Base-by-base conservation (phyloP, 805 yeast genomes). In the Wickerhamomyces canadensis region DNA sequence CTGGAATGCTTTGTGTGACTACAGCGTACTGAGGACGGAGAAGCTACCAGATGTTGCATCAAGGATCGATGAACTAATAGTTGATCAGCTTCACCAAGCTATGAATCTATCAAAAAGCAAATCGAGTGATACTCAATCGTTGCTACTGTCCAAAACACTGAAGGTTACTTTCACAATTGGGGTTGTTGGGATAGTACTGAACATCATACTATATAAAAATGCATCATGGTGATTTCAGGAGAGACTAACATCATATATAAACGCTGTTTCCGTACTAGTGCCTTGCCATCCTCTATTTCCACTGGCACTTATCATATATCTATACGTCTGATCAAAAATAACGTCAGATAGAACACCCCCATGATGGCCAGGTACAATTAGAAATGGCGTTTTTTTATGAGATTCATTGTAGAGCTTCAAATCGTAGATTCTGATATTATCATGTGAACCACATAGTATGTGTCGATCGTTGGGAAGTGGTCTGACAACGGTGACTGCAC, bases 251-350 rank as follows among this genome's bases (percentile, higher is more conserved):
- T 86, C 95, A 57, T 89, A 91, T 18, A 87, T 68, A 48, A 88
- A 70, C 9, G 84, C 84, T n/a, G 78, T 74, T 41, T 88, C 96
- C 1, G 93, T 81, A 18, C 82, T 73, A 26, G 68, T 64, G 4
- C 95, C 88, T 48, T 82, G 88, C 97, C 97, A 91, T 5, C 98
- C 98, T 52, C 97, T 73, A 44, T 84, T 86, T 9, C 98, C 98
- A 56, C 95, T 83, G 1, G 97, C 80, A 52, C 95, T 82, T 6
- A 91, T 73, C 81, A 93, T 70, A 57, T 84, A 93, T 43, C 93
- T 64, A 27, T 94, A 86, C 2, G 93, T 82, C 22, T 91, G 91
- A 58, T 91, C 98, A 17, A 89, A 80, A 37, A 76, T 68, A 44
- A 93, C 64, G 36, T 78, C 77, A 33, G 95, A 83, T 24, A 93